These are phyloP conservation scores for Gliomastix tumulicola DNA, from an alignment of 2,329 filamentous ascomycete species.

Conservation along the genomic window DNA sequence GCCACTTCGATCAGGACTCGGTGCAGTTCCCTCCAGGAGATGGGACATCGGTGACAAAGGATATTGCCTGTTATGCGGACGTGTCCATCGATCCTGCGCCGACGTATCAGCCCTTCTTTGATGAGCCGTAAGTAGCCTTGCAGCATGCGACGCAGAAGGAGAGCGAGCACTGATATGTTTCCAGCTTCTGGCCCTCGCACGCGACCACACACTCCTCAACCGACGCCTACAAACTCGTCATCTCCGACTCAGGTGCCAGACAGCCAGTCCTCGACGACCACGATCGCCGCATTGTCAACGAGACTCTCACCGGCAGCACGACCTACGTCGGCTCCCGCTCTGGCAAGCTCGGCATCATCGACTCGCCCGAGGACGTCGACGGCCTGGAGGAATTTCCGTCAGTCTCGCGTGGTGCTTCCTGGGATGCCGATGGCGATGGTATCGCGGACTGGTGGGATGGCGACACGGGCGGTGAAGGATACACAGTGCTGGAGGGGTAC, in stretches of 20 bases:
- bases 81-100: no score
- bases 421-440: slow-evolving; percentile 22
- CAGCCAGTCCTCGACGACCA: slow-evolving; percentile 21
- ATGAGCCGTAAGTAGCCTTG: no score
- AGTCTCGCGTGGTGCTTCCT: slow-evolving; percentile 11
- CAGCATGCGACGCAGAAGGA: no score
- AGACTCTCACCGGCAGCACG: slow-evolving; percentile 17
- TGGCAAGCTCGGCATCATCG: slow-evolving; percentile 21
- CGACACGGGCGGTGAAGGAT: slow-evolving; percentile 19
- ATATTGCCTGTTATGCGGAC: no score
- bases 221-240: slow-evolving; percentile 24
- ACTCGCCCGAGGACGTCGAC: slow-evolving; percentile 20
- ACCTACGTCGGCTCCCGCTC: slow-evolving; percentile 19
- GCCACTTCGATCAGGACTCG: no score
- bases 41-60: no score
- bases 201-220: slow-evolving; percentile 18
- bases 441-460: slow-evolving; percentile 26
- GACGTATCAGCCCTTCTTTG: no score
- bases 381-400: slow-evolving; percentile 22
- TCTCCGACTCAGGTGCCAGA: slow-evolving; percentile 20
- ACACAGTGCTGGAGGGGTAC: slow-evolving; percentile 21
- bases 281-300: slow-evolving; percentile 21
- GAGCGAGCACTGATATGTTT: no score
- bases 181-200: slow-evolving; percentile 21
- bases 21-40: no score